Evolutionary conservation across 331 rosid genomes (phyloP).

Genomic region (Telfairia occidentalis): DNA sequence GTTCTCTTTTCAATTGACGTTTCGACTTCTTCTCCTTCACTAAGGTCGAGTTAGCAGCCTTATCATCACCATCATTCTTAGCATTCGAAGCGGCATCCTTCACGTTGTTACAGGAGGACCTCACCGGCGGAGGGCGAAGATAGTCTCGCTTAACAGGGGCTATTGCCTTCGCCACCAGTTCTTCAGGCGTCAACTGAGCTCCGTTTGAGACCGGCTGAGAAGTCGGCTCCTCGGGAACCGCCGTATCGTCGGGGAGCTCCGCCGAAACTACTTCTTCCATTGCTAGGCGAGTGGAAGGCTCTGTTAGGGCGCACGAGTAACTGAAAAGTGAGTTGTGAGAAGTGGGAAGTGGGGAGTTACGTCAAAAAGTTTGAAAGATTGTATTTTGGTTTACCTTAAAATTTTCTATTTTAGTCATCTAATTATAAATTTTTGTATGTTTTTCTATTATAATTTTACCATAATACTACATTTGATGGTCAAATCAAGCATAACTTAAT

Average conservation of each 20-base stretch:
- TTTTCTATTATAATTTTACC: too few relatives aligned
- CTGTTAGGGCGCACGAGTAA: background rate
- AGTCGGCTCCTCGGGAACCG: background rate
- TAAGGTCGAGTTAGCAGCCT: conserved; percentile 24
- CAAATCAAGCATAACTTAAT: too few relatives aligned
- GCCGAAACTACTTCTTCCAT: conserved; percentile 23
- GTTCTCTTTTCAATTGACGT: conserved; percentile 92
- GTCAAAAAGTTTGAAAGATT: background rate
- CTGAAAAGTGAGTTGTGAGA: background rate
- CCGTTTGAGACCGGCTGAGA: conserved; percentile 1
- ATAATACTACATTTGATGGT: too few relatives aligned
- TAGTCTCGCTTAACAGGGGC: conserved; percentile 64
- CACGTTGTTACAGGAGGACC: conserved; percentile 19
- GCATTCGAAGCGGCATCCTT: conserved; percentile 22
- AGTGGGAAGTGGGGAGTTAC: background rate
- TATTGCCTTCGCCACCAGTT: conserved; percentile 60
- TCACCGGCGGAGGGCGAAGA: conserved; percentile 55
- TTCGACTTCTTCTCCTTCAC: conserved; percentile 79
- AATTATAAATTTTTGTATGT: too few relatives aligned
- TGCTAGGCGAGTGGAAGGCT: conserved; percentile 10
- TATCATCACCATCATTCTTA: conserved; percentile 13
- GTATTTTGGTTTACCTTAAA: too few relatives aligned
- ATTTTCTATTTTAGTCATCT: too few relatives aligned
- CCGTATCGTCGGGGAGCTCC: background rate
- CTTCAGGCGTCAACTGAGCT: conserved; percentile 32